A percentile compares a stretch with the other conserved stretches of the same genome.
Evolutionary conservation across 2,329 filamentous ascomycete species (phyloP).

Genomic region (Escovopsis sp.): DNA sequence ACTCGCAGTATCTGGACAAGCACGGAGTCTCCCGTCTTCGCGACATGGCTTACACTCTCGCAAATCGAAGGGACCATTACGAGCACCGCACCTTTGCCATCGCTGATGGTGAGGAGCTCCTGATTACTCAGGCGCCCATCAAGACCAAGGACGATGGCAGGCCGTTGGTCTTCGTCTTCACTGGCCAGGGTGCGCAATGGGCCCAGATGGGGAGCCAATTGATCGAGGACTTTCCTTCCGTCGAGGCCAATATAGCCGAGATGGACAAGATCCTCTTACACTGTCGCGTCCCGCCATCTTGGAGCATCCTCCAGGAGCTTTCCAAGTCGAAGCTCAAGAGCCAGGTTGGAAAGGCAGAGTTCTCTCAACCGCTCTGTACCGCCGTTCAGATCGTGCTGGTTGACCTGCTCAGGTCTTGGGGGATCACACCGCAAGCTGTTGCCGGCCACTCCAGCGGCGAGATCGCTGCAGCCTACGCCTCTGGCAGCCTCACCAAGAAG

Average conservation of each 20-base stretch:
- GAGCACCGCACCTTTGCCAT: slow-evolving; percentile 12
- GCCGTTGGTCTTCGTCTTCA: neutral
- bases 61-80: slow-evolving; percentile 9
- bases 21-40: slow-evolving; percentile 10
- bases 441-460: neutral
- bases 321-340: neutral
- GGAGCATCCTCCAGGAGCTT: neutral
- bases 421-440: neutral
- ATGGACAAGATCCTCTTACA: neutral
- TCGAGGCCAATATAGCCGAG: neutral
- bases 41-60: slow-evolving; percentile 17
- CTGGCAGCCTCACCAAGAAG: neutral
- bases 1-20: slow-evolving; percentile 12
- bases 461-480: neutral
- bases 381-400: neutral
- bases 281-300: neutral
- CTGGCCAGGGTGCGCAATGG: neutral
- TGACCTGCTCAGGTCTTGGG: neutral
- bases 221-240: neutral
- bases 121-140: neutral
- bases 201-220: neutral
- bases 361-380: neutral
- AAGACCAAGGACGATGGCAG: neutral
- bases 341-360: neutral
- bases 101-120: neutral